Conservation (phyloP, 441 rosid species). For the Adansonia grandidieri region DNA sequence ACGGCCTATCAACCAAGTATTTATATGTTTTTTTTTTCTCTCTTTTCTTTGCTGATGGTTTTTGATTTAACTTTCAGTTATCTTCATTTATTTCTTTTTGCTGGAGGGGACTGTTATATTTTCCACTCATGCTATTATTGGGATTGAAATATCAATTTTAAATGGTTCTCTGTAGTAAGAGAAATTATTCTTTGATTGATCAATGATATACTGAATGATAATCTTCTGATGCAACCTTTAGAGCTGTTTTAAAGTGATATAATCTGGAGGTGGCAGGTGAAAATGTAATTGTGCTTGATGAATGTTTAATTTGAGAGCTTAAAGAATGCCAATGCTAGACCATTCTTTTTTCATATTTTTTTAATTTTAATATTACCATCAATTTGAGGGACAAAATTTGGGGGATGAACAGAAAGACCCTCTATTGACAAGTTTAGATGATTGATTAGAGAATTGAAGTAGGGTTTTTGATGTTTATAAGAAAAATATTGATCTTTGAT, state of each 20-base stretch:
- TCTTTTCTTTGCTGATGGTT: neutral
- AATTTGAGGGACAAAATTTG: slow-evolving; percentile 1
- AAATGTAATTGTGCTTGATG: neutral
- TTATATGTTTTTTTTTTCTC: neutral
- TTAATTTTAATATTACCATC: neutral
- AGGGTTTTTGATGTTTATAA: slow-evolving; percentile 2
- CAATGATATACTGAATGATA: slow-evolving; percentile 2
- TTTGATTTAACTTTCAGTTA: neutral
- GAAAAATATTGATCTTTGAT: slow-evolving; percentile 18
- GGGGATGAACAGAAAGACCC: neutral
- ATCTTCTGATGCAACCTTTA: slow-evolving; percentile 7
- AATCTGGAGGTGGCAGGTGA: slow-evolving; percentile 2
- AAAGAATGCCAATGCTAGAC: neutral
- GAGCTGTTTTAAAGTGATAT: neutral
- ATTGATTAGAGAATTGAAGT: slow-evolving; percentile 2
- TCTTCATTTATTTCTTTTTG: neutral
- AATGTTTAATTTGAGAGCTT: slow-evolving; percentile 2
- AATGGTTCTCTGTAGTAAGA: neutral
- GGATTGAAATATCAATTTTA: neutral
- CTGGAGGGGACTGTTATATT: slow-evolving; percentile 12
- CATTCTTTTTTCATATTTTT: neutral
- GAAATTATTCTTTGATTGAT: slow-evolving; percentile 19
- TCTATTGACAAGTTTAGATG: neutral
- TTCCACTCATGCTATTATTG: neutral
- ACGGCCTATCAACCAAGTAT: slow-evolving; percentile 82